These are phyloP conservation scores for Sedum album DNA, from an alignment of 164 flowering plant species.

Conservation along the genomic window DNA sequence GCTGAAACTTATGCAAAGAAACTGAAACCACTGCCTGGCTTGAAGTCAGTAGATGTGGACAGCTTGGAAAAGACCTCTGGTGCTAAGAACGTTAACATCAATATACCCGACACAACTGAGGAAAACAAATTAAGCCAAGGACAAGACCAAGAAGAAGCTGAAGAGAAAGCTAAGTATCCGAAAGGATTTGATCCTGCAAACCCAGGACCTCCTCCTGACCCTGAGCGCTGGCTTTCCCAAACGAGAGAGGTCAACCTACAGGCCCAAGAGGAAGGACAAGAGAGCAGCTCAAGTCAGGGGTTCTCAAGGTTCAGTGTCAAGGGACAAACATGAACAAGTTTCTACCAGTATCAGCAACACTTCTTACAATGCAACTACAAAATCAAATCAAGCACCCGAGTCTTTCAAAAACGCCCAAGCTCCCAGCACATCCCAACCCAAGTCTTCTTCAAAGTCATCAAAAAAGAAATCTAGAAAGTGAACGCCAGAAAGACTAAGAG, in stretches of 20 bases:
- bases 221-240: constrained; percentile 93
- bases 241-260: constrained; percentile 85
- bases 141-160: constrained; percentile 74
- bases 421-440: constrained; percentile 28
- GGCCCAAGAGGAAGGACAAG: constrained; percentile 94
- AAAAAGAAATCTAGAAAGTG: constrained; percentile 74
- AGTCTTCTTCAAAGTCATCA: constrained; percentile 55
- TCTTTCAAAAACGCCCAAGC: constrained; percentile 37
- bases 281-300: constrained; percentile 90
- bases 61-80: constrained; percentile 81
- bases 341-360: constrained; percentile 20
- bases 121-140: constrained; percentile 50
- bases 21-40: constrained; percentile 62
- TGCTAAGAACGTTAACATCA: constrained; percentile 48
- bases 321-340: constrained; percentile 56
- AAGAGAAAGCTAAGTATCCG: constrained; percentile 92
- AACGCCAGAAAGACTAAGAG: not conserved
- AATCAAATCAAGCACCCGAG: constrained; percentile 33
- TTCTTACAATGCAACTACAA: constrained; percentile 21
- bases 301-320: constrained; percentile 82
- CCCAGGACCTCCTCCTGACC: constrained; percentile 97
- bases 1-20: constrained; percentile 78
- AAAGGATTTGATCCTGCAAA: constrained; percentile 91
- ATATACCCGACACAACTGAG: constrained; percentile 30
- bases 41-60: constrained; percentile 63